Percentiles rank a stretch among this genome's conserved stretches.
These are phyloP conservation scores for Anisodus tanguticus DNA, from an alignment of 257 asterid species.

Conservation along the genomic window DNA sequence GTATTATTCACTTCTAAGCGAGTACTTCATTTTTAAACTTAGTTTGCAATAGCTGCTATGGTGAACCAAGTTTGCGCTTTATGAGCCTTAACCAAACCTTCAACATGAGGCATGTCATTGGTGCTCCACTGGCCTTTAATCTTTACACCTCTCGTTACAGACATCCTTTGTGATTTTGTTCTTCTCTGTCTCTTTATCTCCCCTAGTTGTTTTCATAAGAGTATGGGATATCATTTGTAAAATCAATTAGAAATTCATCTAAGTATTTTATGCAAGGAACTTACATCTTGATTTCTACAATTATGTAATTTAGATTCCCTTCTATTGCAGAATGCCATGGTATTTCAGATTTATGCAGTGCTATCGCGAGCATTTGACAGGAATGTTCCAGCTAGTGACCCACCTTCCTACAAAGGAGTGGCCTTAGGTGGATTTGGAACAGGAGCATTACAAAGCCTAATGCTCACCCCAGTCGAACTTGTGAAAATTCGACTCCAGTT, in stretches of 20 bases:
- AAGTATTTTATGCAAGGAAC: too few species aligned
- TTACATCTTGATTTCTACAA: background rate
- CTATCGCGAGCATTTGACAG: constrained; percentile 61
- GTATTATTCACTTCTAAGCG: background rate
- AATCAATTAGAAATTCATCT: background rate
- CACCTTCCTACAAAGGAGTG: constrained; percentile 71
- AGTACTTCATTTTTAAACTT: background rate
- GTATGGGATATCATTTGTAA: background rate
- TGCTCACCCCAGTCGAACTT: constrained; percentile 78
- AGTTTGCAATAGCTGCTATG: background rate
- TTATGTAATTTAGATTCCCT: constrained; percentile 26
- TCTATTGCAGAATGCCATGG: constrained; percentile 71
- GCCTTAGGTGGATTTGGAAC: constrained; percentile 71
- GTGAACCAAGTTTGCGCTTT: background rate
- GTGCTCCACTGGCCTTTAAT: too few species aligned
- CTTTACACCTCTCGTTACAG: too few species aligned
- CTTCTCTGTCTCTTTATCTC: too few species aligned
- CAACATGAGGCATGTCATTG: constrained; percentile 6
- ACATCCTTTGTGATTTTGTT: too few species aligned
- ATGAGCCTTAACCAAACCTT: background rate
- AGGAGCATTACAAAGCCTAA: constrained; percentile 71
- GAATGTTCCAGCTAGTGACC: constrained; percentile 37
- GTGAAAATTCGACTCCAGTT: constrained; percentile 80
- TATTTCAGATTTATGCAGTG: constrained; percentile 68
- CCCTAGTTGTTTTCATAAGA: background rate